Conservation (phyloP, 1,139 yeast genomes). For the Yarrowia galli region DNA sequence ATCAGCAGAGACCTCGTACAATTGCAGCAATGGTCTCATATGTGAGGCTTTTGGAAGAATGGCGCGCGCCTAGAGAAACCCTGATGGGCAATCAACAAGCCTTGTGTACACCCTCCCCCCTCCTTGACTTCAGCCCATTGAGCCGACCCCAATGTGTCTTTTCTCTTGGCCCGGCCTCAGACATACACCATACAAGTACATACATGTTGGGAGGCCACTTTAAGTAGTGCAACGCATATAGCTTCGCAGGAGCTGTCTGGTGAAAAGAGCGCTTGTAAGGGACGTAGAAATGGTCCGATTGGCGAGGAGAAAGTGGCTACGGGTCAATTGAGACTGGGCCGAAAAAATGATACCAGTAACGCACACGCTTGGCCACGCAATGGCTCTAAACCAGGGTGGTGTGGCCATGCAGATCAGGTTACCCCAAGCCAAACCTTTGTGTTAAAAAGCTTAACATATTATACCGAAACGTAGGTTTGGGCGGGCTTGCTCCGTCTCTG, state of each 20-base stretch:
- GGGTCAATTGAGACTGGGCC: not conserved
- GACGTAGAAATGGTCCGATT: not conserved
- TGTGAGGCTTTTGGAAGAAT: no score
- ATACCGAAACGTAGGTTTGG: conserved; percentile 29
- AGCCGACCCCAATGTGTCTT: not conserved
- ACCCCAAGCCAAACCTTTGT: conserved; percentile 37
- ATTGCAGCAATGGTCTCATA: no score
- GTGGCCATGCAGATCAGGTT: conserved; percentile 6
- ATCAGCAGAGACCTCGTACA: no score
- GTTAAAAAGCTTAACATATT: conserved; percentile 31
- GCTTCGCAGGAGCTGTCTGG: conserved; percentile 4
- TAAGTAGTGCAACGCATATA: conserved; percentile 29
- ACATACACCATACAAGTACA: not conserved
- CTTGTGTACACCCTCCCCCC: no score
- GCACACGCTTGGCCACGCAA: not conserved
- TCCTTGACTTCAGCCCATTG: not conserved
- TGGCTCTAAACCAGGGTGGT: not conserved
- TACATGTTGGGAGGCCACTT: conserved; percentile 30
- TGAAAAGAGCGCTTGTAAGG: not conserved
- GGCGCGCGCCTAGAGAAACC: no score
- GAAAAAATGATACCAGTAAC: not conserved
- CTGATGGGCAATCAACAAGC: no score
- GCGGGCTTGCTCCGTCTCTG: conserved; percentile 30
- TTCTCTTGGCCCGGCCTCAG: not conserved
- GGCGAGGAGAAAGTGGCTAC: not conserved